These are phyloP conservation scores for Musa schizocarpa DNA, from an alignment of 176 grass and related monocot species.

Conservation along the genomic window DNA sequence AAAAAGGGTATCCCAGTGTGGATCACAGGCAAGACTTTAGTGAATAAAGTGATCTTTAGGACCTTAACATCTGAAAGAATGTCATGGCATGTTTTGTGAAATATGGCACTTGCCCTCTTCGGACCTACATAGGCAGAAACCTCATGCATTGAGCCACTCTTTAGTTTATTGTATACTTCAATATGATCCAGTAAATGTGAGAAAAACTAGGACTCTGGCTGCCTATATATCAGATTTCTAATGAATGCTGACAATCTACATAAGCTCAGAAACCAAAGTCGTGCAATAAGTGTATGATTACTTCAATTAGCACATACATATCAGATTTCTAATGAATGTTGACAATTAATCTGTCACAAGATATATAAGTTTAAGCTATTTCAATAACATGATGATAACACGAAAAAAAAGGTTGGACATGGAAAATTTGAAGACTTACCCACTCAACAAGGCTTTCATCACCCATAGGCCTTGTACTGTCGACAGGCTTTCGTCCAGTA, in stretches of 20 bases:
- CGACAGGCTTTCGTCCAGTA: slow-evolving; percentile 71
- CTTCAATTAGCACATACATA: neutral
- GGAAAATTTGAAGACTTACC: slow-evolving; percentile 34
- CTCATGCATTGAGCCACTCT: no score
- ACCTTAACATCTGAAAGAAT: no score
- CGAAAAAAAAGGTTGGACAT: neutral
- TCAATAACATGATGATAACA: neutral
- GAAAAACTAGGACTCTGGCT: neutral
- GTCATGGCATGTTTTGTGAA: no score
- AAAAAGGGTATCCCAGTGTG: no score
- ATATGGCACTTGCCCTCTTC: no score
- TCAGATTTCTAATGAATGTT: neutral
- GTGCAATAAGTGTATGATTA: neutral
- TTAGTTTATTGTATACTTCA: neutral
- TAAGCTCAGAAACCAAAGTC: neutral
- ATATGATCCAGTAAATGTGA: neutral
- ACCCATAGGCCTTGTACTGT: slow-evolving; percentile 45
- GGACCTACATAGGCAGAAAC: no score
- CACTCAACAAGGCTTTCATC: slow-evolving; percentile 88
- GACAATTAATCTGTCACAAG: neutral
- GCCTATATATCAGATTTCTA: neutral
- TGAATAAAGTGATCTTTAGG: no score
- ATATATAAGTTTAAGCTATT: neutral
- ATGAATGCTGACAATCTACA: neutral
- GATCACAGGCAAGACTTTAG: no score